Conservation (phyloP, 805 yeast genomes). For the Ogataea henricii region DNA sequence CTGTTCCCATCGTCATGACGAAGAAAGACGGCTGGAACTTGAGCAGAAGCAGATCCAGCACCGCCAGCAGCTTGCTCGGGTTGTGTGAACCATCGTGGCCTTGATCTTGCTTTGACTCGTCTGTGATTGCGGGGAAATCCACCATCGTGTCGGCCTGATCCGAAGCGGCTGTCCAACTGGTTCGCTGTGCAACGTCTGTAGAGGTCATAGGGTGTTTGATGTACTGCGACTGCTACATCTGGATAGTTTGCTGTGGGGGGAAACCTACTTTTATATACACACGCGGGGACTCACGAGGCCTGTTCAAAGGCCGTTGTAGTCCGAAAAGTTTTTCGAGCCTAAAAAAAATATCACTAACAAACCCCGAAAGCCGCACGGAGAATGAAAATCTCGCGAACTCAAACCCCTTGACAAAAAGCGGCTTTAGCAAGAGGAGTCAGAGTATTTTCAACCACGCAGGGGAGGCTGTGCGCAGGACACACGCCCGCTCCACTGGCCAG, state of each 20-base stretch:
- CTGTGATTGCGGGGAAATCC: neutral
- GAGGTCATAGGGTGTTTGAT: neutral
- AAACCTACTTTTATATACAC: neutral
- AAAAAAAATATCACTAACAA: neutral
- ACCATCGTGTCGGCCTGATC: neutral
- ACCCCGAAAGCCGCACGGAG: constrained; percentile 5
- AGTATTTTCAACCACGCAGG: too few relatives aligned
- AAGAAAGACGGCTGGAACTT: constrained; percentile 59
- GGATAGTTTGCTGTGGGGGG: too few relatives aligned
- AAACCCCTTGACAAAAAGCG: neutral
- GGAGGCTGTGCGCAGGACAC: too few relatives aligned
- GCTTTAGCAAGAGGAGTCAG: too few relatives aligned
- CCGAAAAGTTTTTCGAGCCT: neutral
- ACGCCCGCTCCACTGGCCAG: too few relatives aligned
- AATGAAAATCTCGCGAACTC: neutral
- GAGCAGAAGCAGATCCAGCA: constrained; percentile 20
- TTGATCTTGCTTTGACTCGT: too few relatives aligned
- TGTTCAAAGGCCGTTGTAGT: neutral
- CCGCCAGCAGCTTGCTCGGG: neutral
- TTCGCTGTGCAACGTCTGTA: neutral
- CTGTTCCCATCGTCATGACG: constrained; percentile 83
- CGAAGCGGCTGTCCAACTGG: neutral
- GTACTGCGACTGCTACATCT: too few relatives aligned
- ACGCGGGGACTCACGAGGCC: neutral
- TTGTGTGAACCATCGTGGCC: too few relatives aligned